phyloP scores from a whole-genome alignment of 768 basidiomycete genomes.

The Leccinellum rugosiceps region DNA sequence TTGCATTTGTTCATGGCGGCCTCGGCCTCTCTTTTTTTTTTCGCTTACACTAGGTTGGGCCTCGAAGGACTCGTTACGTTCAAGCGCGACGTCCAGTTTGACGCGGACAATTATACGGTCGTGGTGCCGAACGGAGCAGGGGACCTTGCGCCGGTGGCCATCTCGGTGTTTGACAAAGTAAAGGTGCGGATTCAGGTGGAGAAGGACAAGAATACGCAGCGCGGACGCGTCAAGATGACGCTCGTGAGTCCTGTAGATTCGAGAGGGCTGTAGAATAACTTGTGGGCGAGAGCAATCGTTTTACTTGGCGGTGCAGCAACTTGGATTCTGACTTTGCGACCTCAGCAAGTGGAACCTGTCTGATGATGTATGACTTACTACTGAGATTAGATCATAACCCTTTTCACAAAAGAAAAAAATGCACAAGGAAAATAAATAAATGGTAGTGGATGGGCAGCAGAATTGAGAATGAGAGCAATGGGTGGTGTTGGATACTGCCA shows the following conservation, averaged over 20 bases:
- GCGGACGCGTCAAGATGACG: constrained; percentile 86
- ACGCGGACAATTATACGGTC: constrained; percentile 87
- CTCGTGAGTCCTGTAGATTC: constrained; percentile 45
- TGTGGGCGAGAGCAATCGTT: background rate
- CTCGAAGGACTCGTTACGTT: constrained; percentile 79
- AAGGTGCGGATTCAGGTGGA: constrained; percentile 85
- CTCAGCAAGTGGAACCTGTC: too few relatives aligned
- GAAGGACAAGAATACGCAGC: constrained; percentile 91
- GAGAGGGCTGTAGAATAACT: background rate
- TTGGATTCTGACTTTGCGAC: too few relatives aligned
- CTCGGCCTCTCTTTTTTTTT: too few relatives aligned
- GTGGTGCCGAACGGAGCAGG: constrained; percentile 48
- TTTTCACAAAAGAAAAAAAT: too few relatives aligned
- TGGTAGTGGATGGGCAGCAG: too few relatives aligned
- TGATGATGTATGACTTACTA: too few relatives aligned
- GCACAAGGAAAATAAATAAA: too few relatives aligned
- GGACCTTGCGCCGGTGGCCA: constrained; percentile 43
- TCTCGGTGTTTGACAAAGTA: constrained; percentile 95
- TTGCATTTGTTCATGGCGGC: too few relatives aligned
- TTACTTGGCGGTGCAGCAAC: too few relatives aligned
- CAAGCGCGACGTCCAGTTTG: constrained; percentile 85
- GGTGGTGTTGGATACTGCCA: too few relatives aligned
- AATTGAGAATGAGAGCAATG: too few relatives aligned
- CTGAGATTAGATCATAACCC: too few relatives aligned
- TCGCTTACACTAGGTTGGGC: constrained; percentile 45